Evolutionary conservation across 2,329 filamentous ascomycete genomes (phyloP).

Genomic region (Aspergillus texensis): DNA sequence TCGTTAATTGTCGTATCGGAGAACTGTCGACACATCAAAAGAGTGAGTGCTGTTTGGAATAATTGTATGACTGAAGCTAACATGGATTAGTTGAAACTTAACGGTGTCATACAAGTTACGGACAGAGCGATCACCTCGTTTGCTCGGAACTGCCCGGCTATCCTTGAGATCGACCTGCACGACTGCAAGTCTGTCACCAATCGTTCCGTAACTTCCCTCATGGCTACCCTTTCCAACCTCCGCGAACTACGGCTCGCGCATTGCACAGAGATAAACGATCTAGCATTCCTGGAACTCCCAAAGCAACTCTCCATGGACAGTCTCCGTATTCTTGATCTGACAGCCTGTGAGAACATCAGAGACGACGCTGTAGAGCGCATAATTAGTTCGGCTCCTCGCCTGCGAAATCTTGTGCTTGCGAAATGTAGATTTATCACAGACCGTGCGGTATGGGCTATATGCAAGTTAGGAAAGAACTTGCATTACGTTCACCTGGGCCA

Average conservation of each 20-base stretch:
- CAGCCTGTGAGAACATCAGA: constrained; percentile 80
- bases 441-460: constrained; percentile 81
- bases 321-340: constrained; percentile 89
- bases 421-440: constrained; percentile 96
- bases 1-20: constrained; percentile 79
- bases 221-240: constrained; percentile 78
- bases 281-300: constrained; percentile 82
- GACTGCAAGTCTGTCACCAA: constrained; percentile 82
- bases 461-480: constrained; percentile 88
- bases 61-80: constrained; percentile 16
- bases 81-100: constrained; percentile 76
- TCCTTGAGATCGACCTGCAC: constrained; percentile 94
- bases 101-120: constrained; percentile 83
- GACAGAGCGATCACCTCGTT: constrained; percentile 83
- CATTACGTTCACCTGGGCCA: constrained; percentile 97
- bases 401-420: constrained; percentile 89
- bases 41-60: constrained; percentile 57
- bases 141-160: constrained; percentile 83
- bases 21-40: constrained; percentile 82
- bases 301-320: constrained; percentile 74
- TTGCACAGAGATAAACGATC: constrained; percentile 81
- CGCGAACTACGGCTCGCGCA: constrained; percentile 86
- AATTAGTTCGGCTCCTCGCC: constrained; percentile 78
- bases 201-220: constrained; percentile 76
- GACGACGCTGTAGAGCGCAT: constrained; percentile 89